phyloP scores from a whole-genome alignment of 306 rosid species.

The Oxytropis ochrocephala region DNA sequence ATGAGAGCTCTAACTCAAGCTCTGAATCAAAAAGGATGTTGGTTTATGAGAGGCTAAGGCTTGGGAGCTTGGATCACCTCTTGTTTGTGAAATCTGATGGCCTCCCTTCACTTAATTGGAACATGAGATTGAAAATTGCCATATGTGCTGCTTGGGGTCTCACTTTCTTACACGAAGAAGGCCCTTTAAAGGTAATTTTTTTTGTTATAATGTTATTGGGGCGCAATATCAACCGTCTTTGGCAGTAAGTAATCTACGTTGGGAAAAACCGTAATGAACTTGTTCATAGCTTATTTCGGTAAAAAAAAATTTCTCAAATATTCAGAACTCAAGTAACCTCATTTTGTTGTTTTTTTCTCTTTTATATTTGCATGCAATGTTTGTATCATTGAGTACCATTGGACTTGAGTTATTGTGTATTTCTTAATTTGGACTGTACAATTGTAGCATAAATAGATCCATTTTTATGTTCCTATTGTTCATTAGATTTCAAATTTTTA shows the following conservation, averaged over 20 bases:
- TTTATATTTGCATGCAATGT: neutral
- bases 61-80: conserved; percentile 72
- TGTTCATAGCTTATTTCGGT: no score
- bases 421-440: neutral
- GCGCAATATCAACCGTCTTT: no score
- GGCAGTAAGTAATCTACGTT: no score
- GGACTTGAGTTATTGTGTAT: conserved; percentile 3
- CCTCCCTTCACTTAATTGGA: conserved; percentile 84
- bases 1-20: conserved; percentile 50
- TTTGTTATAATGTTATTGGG: no score
- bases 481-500: neutral
- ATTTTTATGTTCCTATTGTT: neutral
- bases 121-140: conserved; percentile 76
- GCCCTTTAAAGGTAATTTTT: conserved; percentile 75
- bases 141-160: conserved; percentile 87
- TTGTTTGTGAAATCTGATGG: conserved; percentile 61
- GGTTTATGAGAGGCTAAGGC: conserved; percentile 75
- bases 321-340: no score
- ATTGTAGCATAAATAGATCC: neutral
- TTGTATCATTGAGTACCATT: neutral
- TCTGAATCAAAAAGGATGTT: no score
- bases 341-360: no score
- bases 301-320: no score
- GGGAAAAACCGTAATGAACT: no score
- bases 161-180: conserved; percentile 86